Conservation (phyloP, 1,284 basidiomycete genomes). For the Athelia sp. region DNA sequence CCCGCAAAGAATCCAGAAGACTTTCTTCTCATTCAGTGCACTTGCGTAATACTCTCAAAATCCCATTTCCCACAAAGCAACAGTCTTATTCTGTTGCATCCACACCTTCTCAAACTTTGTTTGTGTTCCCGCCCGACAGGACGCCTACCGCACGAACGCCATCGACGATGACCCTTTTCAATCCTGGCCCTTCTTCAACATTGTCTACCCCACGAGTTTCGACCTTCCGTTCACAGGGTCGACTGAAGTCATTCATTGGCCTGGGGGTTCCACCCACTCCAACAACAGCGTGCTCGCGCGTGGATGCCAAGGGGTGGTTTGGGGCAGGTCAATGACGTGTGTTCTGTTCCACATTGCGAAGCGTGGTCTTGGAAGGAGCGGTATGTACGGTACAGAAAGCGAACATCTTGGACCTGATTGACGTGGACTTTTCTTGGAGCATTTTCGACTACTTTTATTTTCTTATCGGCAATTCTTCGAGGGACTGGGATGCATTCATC, state of each 20-base stretch:
- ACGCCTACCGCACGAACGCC: constrained; percentile 59
- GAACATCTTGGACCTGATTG: constrained; percentile 8
- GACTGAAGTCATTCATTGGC: constrained; percentile 68
- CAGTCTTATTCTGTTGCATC: constrained; percentile 12
- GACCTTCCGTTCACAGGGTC: constrained; percentile 59
- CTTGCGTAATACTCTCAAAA: constrained; percentile 23
- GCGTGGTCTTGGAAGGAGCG: too few species aligned
- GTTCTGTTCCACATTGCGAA: too few species aligned
- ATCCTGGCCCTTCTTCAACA: constrained; percentile 52
- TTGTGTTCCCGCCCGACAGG: constrained; percentile 80
- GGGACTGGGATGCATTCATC: neutral
- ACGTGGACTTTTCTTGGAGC: constrained; percentile 7
- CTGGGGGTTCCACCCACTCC: constrained; percentile 63
- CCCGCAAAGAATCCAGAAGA: constrained; percentile 48
- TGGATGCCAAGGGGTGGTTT: constrained; percentile 74
- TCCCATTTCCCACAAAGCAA: constrained; percentile 11
- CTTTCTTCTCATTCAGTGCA: constrained; percentile 51
- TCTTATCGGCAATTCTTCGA: neutral
- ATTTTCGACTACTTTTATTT: neutral
- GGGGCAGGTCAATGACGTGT: constrained; percentile 35
- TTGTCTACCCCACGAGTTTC: constrained; percentile 69
- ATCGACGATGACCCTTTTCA: constrained; percentile 63
- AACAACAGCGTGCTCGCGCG: constrained; percentile 77
- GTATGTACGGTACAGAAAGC: too few species aligned
- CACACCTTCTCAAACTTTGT: constrained; percentile 68